Conservation (phyloP, 495 filamentous ascomycete genomes). For the Hypomontagnella monticulosa region DNA sequence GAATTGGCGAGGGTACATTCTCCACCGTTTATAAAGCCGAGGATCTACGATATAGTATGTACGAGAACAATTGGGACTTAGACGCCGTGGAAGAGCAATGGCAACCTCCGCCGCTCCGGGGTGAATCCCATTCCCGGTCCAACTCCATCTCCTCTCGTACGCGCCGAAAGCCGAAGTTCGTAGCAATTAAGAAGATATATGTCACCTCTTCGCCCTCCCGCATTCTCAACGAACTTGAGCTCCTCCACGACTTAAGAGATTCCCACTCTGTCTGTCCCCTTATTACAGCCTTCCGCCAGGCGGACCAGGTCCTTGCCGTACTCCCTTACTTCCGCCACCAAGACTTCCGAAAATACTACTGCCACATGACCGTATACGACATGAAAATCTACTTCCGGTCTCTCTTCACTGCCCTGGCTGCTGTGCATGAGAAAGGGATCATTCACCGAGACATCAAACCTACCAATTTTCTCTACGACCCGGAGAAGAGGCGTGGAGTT, state of each 20-base stretch:
- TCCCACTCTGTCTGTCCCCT: constrained; percentile 89
- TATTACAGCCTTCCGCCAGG: constrained; percentile 92
- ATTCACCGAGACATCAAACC: constrained; percentile 98
- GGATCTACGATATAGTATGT: constrained; percentile 86
- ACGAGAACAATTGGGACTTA: constrained; percentile 88
- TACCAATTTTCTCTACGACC: constrained; percentile 99
- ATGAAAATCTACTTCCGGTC: constrained; percentile 90
- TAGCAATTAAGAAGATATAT: constrained; percentile 99
- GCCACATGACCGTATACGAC: constrained; percentile 82
- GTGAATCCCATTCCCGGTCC: constrained; percentile 31
- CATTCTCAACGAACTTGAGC: constrained; percentile 95
- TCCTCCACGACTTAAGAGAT: constrained; percentile 88
- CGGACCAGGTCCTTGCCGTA: constrained; percentile 94
- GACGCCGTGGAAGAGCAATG: constrained; percentile 70
- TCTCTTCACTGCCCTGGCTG: constrained; percentile 82
- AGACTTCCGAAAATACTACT: constrained; percentile 96
- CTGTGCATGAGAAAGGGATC: constrained; percentile 84
- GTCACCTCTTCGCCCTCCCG: constrained; percentile 92
- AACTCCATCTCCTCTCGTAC: constrained; percentile 26
- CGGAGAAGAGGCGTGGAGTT: constrained; percentile 80
- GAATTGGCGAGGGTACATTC: constrained; percentile 98
- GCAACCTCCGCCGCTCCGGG: constrained; percentile 67
- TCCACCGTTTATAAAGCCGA: constrained; percentile 99
- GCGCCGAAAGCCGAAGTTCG: constrained; percentile 71
- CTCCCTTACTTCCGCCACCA: constrained; percentile 94